A percentile compares a stretch with the other conserved stretches of the same genome.
Conservation (phyloP, 2,329 filamentous ascomycete species). For the Colletotrichum orchidophilum region DNA sequence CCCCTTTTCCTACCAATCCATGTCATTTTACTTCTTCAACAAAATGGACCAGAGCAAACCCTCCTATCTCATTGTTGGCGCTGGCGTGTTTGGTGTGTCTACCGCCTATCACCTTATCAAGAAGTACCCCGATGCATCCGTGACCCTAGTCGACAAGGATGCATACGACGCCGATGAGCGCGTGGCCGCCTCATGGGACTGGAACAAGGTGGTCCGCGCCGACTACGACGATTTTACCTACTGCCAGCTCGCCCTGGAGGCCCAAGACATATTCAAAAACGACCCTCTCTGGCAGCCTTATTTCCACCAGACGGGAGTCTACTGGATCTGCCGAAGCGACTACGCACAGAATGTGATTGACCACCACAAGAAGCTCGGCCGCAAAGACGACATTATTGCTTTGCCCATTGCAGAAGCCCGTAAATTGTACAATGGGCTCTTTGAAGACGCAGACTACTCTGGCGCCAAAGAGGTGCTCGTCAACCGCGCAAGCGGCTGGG, state of each 20-base stretch:
- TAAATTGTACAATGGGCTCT: conserved; percentile 65
- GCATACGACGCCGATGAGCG: conserved; percentile 56
- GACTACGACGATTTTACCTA: conserved; percentile 74
- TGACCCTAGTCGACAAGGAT: conserved; percentile 68
- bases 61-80: conserved; percentile 69
- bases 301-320: conserved; percentile 69
- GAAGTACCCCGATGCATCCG: conserved; percentile 56
- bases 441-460: conserved; percentile 67
- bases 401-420: conserved; percentile 55
- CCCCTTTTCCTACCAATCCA: conserved; percentile 4
- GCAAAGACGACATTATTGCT: conserved; percentile 51
- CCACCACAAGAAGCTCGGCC: conserved; percentile 60
- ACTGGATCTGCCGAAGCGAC: conserved; percentile 62
- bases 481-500: conserved; percentile 71
- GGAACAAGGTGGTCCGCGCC: conserved; percentile 77
- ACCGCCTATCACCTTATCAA: conserved; percentile 71
- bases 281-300: conserved; percentile 65
- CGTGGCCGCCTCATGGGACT: conserved; percentile 74
- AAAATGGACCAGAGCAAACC: conserved; percentile 23
- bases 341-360: conserved; percentile 61
- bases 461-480: conserved; percentile 68
- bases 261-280: conserved; percentile 68
- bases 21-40: neutral
- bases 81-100: conserved; percentile 72
- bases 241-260: conserved; percentile 71